Evolutionary conservation across 257 asterid genomes (phyloP).

Genomic region (Solanum infundibuliforme): DNA sequence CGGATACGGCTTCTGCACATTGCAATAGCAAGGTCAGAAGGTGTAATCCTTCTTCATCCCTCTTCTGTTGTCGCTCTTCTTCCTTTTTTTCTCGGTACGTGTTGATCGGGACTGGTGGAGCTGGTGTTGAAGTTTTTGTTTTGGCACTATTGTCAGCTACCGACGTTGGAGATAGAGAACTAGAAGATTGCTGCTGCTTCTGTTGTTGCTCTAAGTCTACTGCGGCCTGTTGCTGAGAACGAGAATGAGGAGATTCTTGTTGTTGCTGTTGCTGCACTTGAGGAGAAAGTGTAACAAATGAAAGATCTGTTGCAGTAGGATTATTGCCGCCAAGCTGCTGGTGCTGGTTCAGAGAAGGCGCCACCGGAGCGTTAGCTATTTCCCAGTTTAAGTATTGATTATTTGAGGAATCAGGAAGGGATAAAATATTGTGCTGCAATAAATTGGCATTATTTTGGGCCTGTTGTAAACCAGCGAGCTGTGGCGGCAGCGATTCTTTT

Average conservation of each 20-base stretch:
- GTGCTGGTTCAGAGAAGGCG: background rate
- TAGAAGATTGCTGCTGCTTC: conserved; percentile 2
- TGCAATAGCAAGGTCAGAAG: conserved; percentile 68
- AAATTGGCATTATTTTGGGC: background rate
- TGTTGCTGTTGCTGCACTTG: conserved; percentile 12
- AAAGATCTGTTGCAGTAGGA: background rate
- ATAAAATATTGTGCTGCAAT: background rate
- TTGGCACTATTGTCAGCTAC: conserved; percentile 2
- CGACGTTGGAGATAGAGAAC: conserved; percentile 9
- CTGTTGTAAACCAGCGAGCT: conserved; percentile 5
- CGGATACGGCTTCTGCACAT: conserved; percentile 86
- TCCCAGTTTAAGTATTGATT: conserved; percentile 27
- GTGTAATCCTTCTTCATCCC: conserved; percentile 83
- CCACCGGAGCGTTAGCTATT: background rate
- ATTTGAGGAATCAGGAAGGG: conserved; percentile 8
- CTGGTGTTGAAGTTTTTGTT: conserved; percentile 11
- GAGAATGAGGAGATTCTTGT: conserved; percentile 10
- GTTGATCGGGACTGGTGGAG: conserved; percentile 7
- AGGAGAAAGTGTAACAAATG: conserved; percentile 7
- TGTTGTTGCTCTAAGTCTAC: background rate
- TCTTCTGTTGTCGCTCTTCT: conserved; percentile 45
- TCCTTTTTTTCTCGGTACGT: conserved; percentile 31
- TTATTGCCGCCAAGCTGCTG: conserved; percentile 3
- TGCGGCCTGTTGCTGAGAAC: background rate
- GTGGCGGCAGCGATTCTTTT: conserved; percentile 14